Percentiles rank a stretch among this genome's conserved stretches.
These are phyloP conservation scores for Magnaporthiopsis rhizophila DNA, from an alignment of 2,329 filamentous ascomycete species.

Conservation along the genomic window DNA sequence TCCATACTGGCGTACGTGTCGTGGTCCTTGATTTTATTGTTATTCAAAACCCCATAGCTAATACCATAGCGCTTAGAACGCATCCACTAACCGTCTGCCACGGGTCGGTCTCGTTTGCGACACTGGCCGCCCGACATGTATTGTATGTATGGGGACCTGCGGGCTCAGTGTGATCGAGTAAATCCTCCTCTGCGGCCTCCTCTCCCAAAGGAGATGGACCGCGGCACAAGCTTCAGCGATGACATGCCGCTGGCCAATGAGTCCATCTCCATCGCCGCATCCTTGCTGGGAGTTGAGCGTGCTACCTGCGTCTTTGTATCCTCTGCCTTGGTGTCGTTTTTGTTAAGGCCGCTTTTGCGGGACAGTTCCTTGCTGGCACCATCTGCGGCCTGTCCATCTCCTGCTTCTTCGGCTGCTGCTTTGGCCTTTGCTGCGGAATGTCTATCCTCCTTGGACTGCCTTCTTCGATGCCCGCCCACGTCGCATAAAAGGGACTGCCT, in stretches of 20 bases:
- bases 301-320: background rate
- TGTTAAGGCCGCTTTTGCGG: background rate
- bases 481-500: conserved; percentile 69
- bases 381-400: background rate
- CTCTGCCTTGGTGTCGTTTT: conserved; percentile 2
- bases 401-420: background rate
- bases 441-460: background rate
- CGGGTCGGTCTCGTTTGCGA: background rate
- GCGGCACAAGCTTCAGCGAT: conserved; percentile 61
- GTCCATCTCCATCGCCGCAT: conserved; percentile 48
- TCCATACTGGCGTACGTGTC: conserved; percentile 6
- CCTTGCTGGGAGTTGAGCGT: conserved; percentile 2
- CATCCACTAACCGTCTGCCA: background rate
- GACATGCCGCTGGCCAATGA: conserved; percentile 62
- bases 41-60: conserved; percentile 2
- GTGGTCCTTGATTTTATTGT: background rate
- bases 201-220: conserved; percentile 57
- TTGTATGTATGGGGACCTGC: background rate
- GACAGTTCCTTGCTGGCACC: background rate
- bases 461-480: conserved; percentile 19
- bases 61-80: background rate
- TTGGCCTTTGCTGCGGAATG: background rate
- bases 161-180: conserved; percentile 23
- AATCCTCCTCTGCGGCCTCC: conserved; percentile 46
- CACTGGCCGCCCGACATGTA: background rate